Percentiles rank a stretch among this genome's conserved stretches.
These are phyloP conservation scores for Dictyostelium brefeldianum DNA, from an alignment of 78 protist genomes.

Conservation along the genomic window DNA sequence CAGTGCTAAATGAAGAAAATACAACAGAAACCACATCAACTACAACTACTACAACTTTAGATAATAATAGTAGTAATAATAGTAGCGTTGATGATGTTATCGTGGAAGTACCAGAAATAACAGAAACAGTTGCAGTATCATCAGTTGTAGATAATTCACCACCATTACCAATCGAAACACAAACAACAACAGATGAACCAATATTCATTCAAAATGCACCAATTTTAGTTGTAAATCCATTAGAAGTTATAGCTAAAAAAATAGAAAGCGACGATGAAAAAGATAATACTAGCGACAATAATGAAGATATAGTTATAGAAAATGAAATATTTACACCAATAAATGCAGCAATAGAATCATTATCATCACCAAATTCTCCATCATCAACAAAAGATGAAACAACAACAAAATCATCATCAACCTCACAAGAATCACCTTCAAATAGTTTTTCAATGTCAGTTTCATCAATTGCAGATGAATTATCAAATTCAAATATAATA, in stretches of 20 bases:
- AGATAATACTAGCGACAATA: neutral
- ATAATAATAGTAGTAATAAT: too few species aligned
- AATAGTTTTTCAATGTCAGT: constrained; percentile 10
- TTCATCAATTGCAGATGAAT: neutral
- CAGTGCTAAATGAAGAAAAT: neutral
- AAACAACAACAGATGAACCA: neutral
- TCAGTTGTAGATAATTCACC: too few species aligned
- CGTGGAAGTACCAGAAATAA: neutral
- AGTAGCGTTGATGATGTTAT: neutral
- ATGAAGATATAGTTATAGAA: neutral
- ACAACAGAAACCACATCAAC: neutral
- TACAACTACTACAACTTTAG: neutral
- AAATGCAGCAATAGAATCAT: neutral
- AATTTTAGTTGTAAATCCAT: neutral
- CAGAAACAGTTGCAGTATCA: neutral
- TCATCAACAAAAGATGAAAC: neutral
- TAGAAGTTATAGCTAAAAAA: neutral
- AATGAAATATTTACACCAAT: constrained; percentile 1
- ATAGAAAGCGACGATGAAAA: neutral
- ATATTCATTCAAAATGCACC: neutral
- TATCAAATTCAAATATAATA: neutral
- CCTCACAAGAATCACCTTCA: too few species aligned
- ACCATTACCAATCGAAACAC: neutral
- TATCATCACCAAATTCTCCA: neutral
- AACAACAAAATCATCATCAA: neutral